Conservation (phyloP, 306 rosid species). For the Cajanus cajan region DNA sequence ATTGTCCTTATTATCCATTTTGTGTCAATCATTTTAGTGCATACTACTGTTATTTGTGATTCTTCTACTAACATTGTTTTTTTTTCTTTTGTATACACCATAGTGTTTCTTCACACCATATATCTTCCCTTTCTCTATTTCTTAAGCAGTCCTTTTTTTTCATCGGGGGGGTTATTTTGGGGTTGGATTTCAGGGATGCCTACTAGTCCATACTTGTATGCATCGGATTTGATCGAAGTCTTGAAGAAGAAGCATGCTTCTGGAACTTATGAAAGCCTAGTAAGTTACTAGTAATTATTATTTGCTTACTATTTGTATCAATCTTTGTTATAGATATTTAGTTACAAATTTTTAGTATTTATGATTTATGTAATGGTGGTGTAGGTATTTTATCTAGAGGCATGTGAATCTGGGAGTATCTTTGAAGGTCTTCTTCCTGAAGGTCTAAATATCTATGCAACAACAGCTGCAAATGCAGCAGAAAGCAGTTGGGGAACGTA, state of each 20-base stretch:
- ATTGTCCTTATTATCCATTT: neutral
- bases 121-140: conserved; percentile 2
- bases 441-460: conserved; percentile 81
- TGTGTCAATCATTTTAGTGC: neutral
- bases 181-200: conserved; percentile 74
- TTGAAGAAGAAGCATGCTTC: conserved; percentile 75
- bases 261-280: conserved; percentile 78
- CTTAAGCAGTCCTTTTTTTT: neutral
- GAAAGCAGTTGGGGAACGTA: conserved; percentile 98
- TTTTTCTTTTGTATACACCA: neutral
- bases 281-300: conserved; percentile 35
- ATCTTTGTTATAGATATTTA: neutral
- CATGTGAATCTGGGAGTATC: conserved; percentile 96
- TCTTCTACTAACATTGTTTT: conserved; percentile 6
- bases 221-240: conserved; percentile 61
- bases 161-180: neutral
- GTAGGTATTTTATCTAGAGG: conserved; percentile 94
- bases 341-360: conserved; percentile 7
- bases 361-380: conserved; percentile 8
- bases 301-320: conserved; percentile 10
- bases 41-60: neutral
- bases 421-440: conserved; percentile 89
- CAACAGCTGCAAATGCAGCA: conserved; percentile 82
- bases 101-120: neutral
- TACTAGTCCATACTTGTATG: conserved; percentile 64